phyloP scores from a whole-genome alignment of 2,329 filamentous ascomycete species.

The Phialemoniopsis sp. region DNA sequence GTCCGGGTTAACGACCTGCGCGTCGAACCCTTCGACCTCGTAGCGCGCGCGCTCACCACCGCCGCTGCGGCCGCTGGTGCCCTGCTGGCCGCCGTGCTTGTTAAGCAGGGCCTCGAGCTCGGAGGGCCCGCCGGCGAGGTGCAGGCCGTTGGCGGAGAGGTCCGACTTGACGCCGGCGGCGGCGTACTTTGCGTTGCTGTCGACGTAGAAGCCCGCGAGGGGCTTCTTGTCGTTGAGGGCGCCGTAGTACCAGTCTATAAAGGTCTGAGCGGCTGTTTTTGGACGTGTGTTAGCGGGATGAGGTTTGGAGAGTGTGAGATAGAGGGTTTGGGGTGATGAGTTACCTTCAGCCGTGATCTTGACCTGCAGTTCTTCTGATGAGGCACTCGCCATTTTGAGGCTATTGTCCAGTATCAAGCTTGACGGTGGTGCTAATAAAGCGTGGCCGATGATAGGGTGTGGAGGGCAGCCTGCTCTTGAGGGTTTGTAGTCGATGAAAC shows the following conservation, averaged over 20 bases:
- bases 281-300: background rate
- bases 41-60: slow-evolving; percentile 52
- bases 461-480: too few species aligned
- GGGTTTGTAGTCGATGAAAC: too few species aligned
- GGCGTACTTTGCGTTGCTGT: slow-evolving; percentile 47
- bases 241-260: slow-evolving; percentile 71
- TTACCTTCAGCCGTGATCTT: slow-evolving; percentile 42
- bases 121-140: slow-evolving; percentile 50
- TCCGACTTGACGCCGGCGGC: slow-evolving; percentile 51
- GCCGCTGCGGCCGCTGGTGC: slow-evolving; percentile 7
- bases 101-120: slow-evolving; percentile 68
- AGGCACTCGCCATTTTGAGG: slow-evolving; percentile 4
- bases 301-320: too few species aligned
- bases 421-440: too few species aligned
- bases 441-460: too few species aligned
- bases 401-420: background rate
- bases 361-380: slow-evolving; percentile 34
- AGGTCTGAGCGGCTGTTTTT: slow-evolving; percentile 60
- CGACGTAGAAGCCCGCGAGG: slow-evolving; percentile 68
- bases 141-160: slow-evolving; percentile 77
- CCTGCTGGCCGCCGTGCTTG: slow-evolving; percentile 44
- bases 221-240: slow-evolving; percentile 59
- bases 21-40: slow-evolving; percentile 72
- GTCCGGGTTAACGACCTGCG: slow-evolving; percentile 70
- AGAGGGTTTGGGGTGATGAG: slow-evolving; percentile 3